Evolutionary conservation across 148 eudicot species (phyloP).

Genomic region (Rhododendron molle): DNA sequence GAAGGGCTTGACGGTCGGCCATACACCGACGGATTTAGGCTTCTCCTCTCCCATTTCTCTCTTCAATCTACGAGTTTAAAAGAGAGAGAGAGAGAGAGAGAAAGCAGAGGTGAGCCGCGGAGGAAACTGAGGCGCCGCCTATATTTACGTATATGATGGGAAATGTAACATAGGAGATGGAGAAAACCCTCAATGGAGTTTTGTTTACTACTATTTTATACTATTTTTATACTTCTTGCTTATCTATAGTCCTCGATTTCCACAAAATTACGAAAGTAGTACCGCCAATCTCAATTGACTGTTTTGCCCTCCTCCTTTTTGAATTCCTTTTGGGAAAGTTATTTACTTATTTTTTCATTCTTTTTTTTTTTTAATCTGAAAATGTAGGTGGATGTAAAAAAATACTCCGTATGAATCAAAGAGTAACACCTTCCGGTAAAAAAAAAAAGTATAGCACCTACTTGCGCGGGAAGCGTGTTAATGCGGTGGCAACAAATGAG

Average conservation of each 20-base stretch:
- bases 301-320: neutral
- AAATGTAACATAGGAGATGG: neutral
- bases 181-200: too few species aligned
- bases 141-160: neutral
- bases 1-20: slow-evolving; percentile 77
- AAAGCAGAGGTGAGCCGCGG: too few species aligned
- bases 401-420: too few species aligned
- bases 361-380: too few species aligned
- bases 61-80: neutral
- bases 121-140: neutral
- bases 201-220: too few species aligned
- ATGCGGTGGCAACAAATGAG: too few species aligned
- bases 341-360: too few species aligned
- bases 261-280: neutral
- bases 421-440: too few species aligned
- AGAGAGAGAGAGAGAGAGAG: neutral
- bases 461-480: too few species aligned
- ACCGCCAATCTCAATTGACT: neutral
- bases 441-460: too few species aligned
- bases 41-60: slow-evolving; percentile 42
- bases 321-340: too few species aligned
- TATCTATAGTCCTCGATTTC: neutral
- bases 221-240: neutral
- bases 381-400: too few species aligned
- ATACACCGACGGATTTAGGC: slow-evolving; percentile 45